Evolutionary conservation across 2,329 filamentous ascomycete genomes (phyloP).

Genomic region (Colletotrichum sp.): DNA sequence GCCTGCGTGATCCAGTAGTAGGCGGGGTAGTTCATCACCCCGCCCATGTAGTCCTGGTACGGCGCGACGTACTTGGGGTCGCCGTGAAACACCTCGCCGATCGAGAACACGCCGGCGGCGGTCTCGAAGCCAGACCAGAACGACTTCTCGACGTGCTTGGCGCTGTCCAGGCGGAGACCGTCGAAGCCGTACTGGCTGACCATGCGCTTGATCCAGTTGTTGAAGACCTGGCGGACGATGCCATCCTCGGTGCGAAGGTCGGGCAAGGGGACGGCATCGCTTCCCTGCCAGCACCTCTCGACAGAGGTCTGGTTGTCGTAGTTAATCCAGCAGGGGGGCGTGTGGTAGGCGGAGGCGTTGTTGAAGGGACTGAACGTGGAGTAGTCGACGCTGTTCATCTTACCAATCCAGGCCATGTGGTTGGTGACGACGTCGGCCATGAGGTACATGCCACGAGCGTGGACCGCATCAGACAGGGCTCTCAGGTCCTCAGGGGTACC

Average conservation of each 20-base stretch:
- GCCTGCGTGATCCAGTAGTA: constrained; percentile 46
- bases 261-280: constrained; percentile 60
- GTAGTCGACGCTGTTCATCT: constrained; percentile 50
- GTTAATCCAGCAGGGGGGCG: constrained; percentile 58
- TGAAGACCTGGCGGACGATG: constrained; percentile 53
- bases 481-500: constrained; percentile 65
- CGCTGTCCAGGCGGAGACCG: constrained; percentile 65
- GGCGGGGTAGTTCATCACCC: constrained; percentile 64
- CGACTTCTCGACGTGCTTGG: constrained; percentile 63
- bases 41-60: constrained; percentile 60
- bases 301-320: constrained; percentile 55
- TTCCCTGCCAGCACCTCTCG: constrained; percentile 52
- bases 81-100: constrained; percentile 66
- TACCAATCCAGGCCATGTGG: constrained; percentile 49
- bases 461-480: constrained; percentile 58
- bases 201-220: constrained; percentile 63
- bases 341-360: constrained; percentile 62
- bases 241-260: constrained; percentile 63
- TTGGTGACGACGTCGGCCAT: constrained; percentile 69
- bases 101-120: constrained; percentile 61
- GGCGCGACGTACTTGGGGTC: constrained; percentile 54
- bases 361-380: constrained; percentile 48
- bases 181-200: constrained; percentile 67
- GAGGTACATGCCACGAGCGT: constrained; percentile 58
- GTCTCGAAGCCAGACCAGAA: constrained; percentile 62